Conservation (phyloP, 192 early-diverging fungal genomes). For the Entomortierella beljakovae region DNA sequence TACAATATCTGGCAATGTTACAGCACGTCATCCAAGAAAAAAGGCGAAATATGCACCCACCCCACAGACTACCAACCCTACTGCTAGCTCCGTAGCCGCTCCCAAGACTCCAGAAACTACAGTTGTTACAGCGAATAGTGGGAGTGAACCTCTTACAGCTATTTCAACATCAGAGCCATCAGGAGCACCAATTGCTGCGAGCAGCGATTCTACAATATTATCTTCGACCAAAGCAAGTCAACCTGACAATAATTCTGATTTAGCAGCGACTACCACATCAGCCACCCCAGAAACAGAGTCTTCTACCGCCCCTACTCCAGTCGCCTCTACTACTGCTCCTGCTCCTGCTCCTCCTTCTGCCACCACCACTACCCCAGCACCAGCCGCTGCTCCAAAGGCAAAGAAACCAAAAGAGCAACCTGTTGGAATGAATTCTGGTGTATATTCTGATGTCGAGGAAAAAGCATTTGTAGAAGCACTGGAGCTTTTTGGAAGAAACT, state of each 20-base stretch:
- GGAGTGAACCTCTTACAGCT: neutral
- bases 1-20: neutral
- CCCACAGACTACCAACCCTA: conserved; percentile 4
- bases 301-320: neutral
- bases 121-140: conserved; percentile 10
- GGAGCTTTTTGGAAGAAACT: conserved; percentile 85
- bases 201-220: neutral
- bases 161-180: conserved; percentile 2
- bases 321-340: conserved; percentile 6
- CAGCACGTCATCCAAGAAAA: neutral
- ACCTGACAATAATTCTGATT: too few species aligned
- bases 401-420: conserved; percentile 59
- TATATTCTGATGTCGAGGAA: conserved; percentile 84
- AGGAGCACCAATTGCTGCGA: conserved; percentile 1
- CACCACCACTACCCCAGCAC: neutral
- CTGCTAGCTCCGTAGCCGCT: neutral
- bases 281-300: neutral
- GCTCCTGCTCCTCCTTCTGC: conserved; percentile 33
- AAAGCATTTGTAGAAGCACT: conserved; percentile 79
- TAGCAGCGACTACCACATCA: conserved; percentile 5
- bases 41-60: conserved; percentile 14
- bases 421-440: conserved; percentile 72
- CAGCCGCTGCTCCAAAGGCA: conserved; percentile 49
- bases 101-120: conserved; percentile 11
- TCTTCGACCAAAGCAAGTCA: neutral